These are phyloP conservation scores for Cyberlindnera americana DNA, from an alignment of 805 yeast genomes.

Conservation along the genomic window DNA sequence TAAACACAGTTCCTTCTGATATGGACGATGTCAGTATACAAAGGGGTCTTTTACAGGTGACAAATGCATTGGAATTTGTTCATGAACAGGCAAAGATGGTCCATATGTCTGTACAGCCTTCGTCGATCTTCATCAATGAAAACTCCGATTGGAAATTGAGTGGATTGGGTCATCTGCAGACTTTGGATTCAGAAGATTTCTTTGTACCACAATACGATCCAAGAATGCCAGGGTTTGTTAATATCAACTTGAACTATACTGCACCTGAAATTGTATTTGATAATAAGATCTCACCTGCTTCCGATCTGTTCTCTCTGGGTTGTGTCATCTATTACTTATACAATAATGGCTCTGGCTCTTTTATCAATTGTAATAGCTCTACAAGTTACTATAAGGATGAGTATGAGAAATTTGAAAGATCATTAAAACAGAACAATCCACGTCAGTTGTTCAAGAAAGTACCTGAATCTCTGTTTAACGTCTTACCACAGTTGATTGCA, in stretches of 20 bases:
- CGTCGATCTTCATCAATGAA: constrained; percentile 69
- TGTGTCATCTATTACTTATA: constrained; percentile 70
- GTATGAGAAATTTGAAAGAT: constrained; percentile 44
- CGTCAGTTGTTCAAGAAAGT: constrained; percentile 48
- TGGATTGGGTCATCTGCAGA: constrained; percentile 61
- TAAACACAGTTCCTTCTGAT: constrained; percentile 43
- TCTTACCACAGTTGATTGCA: constrained; percentile 51
- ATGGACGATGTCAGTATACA: constrained; percentile 72
- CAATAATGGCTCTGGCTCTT: constrained; percentile 44
- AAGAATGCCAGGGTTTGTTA: constrained; percentile 68
- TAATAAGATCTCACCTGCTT: constrained; percentile 55
- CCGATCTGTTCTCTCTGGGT: constrained; percentile 86
- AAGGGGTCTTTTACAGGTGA: constrained; percentile 77
- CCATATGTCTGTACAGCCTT: constrained; percentile 77
- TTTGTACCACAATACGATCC: constrained; percentile 71
- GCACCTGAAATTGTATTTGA: constrained; percentile 84
- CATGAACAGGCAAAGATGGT: constrained; percentile 73
- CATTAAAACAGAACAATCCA: constrained; percentile 38
- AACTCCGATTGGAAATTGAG: constrained; percentile 93
- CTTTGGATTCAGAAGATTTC: constrained; percentile 51
- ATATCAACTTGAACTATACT: constrained; percentile 64
- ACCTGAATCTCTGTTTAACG: constrained; percentile 49
- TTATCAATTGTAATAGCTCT: constrained; percentile 51
- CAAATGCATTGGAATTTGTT: constrained; percentile 76
- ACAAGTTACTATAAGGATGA: constrained; percentile 59